Evolutionary conservation across 169 alveolate genomes (phyloP).

Genomic region (Plasmodium fragile): DNA sequence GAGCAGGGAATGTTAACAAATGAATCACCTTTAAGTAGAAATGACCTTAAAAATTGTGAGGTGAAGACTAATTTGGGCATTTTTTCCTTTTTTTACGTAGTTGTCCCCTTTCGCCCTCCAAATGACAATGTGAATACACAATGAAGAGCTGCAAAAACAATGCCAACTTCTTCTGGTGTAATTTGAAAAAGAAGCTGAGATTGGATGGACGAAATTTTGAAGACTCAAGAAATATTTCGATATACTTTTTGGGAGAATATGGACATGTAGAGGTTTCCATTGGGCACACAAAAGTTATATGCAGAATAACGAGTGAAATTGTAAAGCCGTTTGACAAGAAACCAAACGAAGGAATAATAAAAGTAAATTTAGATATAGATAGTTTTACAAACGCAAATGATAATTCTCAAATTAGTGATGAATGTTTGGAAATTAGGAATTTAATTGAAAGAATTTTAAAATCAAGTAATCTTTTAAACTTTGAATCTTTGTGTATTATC

Average conservation of each 20-base stretch:
- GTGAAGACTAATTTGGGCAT: not conserved
- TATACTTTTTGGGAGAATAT: slow-evolving; percentile 49
- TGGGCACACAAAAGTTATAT: slow-evolving; percentile 58
- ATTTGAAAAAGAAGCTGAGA: slow-evolving; percentile 42
- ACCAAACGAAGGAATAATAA: slow-evolving; percentile 54
- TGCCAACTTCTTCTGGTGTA: slow-evolving; percentile 42
- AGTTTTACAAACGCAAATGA: slow-evolving; percentile 27
- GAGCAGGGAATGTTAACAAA: not conserved
- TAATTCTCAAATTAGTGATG: slow-evolving; percentile 29
- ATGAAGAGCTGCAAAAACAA: slow-evolving; percentile 65
- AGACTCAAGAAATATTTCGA: slow-evolving; percentile 52
- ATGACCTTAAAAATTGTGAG: not conserved
- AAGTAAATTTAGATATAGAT: slow-evolving; percentile 63
- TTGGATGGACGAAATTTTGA: slow-evolving; percentile 69
- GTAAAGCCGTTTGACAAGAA: slow-evolving; percentile 57
- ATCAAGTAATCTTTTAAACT: slow-evolving; percentile 60
- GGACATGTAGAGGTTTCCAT: slow-evolving; percentile 60
- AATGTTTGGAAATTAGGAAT: slow-evolving; percentile 60
- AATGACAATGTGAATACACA: not conserved
- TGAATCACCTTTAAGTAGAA: not conserved
- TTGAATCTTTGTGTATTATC: slow-evolving; percentile 65
- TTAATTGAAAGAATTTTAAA: slow-evolving; percentile 58
- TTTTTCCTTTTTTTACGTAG: not conserved
- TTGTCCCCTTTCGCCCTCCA: not conserved
- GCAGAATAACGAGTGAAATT: slow-evolving; percentile 66